Percentiles rank a stretch among this genome's conserved stretches.
Evolutionary conservation across 2,329 filamentous ascomycete genomes (phyloP).

Genomic region (Monosporascus cannonballus): DNA sequence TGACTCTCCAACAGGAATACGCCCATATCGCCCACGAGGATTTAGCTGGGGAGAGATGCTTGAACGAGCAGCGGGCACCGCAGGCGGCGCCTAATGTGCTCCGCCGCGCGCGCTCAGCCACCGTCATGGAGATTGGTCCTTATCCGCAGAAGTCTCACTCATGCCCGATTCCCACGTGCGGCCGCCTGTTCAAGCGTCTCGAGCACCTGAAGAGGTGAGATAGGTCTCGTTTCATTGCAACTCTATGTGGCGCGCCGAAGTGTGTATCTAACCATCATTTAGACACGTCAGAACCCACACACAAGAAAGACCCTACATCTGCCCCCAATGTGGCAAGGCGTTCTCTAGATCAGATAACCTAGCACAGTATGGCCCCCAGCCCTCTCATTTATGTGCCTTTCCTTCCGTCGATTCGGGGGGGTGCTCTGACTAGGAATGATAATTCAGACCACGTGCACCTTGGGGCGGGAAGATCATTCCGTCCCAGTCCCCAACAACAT

Average conservation of each 20-base stretch:
- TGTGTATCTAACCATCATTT: constrained; percentile 45
- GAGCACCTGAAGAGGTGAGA: constrained; percentile 98
- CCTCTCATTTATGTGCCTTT: constrained; percentile 32
- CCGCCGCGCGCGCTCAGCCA: constrained; percentile 86
- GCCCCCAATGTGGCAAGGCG: constrained; percentile 96
- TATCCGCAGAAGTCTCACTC: constrained; percentile 98
- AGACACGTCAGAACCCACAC: constrained; percentile 99
- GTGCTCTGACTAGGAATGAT: constrained; percentile 36
- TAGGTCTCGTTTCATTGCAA: constrained; percentile 33
- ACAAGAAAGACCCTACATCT: constrained; percentile 97
- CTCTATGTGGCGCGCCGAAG: constrained; percentile 34
- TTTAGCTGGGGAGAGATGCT: constrained; percentile 49
- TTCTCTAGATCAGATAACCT: constrained; percentile 98
- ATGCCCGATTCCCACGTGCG: constrained; percentile 97
- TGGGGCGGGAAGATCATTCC: constrained; percentile 16
- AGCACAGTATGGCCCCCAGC: constrained; percentile 68
- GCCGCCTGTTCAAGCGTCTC: constrained; percentile 95
- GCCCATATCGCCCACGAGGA: constrained; percentile 58
- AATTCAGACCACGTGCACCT: constrained; percentile 25
- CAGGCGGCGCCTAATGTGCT: constrained; percentile 69
- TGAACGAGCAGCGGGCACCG: constrained; percentile 62
- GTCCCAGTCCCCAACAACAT: too few species aligned
- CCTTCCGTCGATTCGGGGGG: constrained; percentile 27
- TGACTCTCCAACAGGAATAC: constrained; percentile 66
- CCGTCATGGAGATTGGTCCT: constrained; percentile 91